phyloP scores from a whole-genome alignment of 2,329 filamentous ascomycete genomes.

The Botrytis deweyae region DNA sequence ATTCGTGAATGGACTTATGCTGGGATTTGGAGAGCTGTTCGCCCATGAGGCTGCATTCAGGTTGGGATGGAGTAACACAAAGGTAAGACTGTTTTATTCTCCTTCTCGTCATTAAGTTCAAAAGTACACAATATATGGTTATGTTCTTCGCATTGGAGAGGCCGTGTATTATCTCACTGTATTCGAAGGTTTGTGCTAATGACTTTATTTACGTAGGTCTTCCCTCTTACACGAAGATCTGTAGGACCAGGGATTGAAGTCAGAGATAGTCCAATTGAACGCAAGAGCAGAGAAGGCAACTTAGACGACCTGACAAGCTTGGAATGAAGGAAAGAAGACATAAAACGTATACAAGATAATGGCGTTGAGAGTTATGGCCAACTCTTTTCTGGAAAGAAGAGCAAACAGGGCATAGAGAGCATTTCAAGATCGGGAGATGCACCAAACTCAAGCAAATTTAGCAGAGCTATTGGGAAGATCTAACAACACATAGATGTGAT shows the following conservation, averaged over 20 bases:
- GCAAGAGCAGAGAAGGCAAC: constrained; percentile 46
- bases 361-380: constrained; percentile 33
- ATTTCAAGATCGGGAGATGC: neutral
- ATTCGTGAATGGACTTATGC: constrained; percentile 97
- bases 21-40: constrained; percentile 95
- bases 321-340: constrained; percentile 34
- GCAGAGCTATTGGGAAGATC: neutral
- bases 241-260: constrained; percentile 83
- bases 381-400: neutral
- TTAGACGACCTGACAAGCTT: constrained; percentile 64
- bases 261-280: constrained; percentile 58
- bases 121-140: too few relatives aligned
- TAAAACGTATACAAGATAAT: constrained; percentile 11
- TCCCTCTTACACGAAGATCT: constrained; percentile 46
- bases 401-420: neutral
- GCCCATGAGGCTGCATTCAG: constrained; percentile 94
- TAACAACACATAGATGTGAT: neutral
- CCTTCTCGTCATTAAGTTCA: neutral
- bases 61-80: constrained; percentile 89
- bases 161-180: neutral
- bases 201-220: constrained; percentile 33
- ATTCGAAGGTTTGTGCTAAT: neutral
- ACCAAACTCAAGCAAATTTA: neutral
- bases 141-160: neutral
- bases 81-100: constrained; percentile 55